Evolutionary conservation across 805 yeast species (phyloP).

Genomic region (Komagataella mondaviorum): DNA sequence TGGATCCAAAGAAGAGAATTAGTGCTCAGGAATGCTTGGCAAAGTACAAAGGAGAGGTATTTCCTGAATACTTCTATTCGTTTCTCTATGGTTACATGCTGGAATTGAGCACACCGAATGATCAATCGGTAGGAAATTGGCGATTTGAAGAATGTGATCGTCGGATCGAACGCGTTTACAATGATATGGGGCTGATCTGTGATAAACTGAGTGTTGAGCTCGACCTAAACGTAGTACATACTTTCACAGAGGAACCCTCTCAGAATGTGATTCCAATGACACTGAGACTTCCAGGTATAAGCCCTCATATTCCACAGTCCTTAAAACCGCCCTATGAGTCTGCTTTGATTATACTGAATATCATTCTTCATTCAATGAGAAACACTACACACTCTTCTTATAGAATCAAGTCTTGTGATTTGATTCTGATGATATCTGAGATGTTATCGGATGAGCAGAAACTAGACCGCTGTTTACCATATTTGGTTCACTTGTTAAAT

Average conservation of each 20-base stretch:
- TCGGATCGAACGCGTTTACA: slow-evolving; percentile 47
- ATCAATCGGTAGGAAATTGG: background rate
- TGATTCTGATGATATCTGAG: slow-evolving; percentile 66
- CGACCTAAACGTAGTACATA: slow-evolving; percentile 5
- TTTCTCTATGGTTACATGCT: slow-evolving; percentile 60
- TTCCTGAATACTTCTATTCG: slow-evolving; percentile 57
- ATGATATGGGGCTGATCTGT: slow-evolving; percentile 40
- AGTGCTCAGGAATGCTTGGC: slow-evolving; percentile 39
- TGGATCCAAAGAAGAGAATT: slow-evolving; percentile 49
- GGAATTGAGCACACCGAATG: slow-evolving; percentile 15
- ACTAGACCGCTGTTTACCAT: slow-evolving; percentile 77
- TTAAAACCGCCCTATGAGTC: slow-evolving; percentile 26
- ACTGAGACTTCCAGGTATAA: slow-evolving; percentile 39
- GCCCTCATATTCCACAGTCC: slow-evolving; percentile 27
- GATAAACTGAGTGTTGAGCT: slow-evolving; percentile 23
- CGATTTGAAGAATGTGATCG: slow-evolving; percentile 29
- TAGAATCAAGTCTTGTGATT: slow-evolving; percentile 58
- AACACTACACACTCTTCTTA: slow-evolving; percentile 47
- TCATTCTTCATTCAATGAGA: slow-evolving; percentile 46
- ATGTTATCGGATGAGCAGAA: slow-evolving; percentile 71
- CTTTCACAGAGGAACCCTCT: slow-evolving; percentile 4
- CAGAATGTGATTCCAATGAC: slow-evolving; percentile 21
- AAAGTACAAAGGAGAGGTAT: slow-evolving; percentile 33
- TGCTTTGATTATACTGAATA: slow-evolving; percentile 41
- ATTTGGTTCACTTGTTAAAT: slow-evolving; percentile 56